A percentile compares a stretch with the other conserved stretches of the same genome.
phyloP scores from a whole-genome alignment of 371 early-diverging fungal genomes.

The Rhizopus microsporus region DNA sequence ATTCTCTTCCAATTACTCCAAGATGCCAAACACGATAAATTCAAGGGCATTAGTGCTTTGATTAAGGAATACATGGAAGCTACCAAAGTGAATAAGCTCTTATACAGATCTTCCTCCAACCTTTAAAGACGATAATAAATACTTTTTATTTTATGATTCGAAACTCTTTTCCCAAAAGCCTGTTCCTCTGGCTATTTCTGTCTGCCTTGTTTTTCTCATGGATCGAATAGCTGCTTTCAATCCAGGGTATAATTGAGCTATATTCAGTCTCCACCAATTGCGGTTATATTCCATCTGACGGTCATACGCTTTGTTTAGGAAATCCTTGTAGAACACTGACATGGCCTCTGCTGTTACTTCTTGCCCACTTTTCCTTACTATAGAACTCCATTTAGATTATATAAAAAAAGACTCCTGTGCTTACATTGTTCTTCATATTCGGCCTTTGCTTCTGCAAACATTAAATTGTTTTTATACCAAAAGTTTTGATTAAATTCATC shows the following conservation, averaged over 20 bases:
- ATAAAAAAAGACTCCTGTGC: neutral
- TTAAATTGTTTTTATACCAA: constrained; percentile 74
- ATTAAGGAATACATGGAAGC: constrained; percentile 80
- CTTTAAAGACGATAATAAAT: constrained; percentile 20
- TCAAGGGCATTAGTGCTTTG: constrained; percentile 75
- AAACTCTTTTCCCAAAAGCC: constrained; percentile 56
- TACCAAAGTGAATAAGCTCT: constrained; percentile 64
- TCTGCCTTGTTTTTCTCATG: constrained; percentile 15
- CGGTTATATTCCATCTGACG: constrained; percentile 79
- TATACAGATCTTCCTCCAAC: constrained; percentile 43
- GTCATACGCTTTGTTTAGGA: constrained; percentile 68
- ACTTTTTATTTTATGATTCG: constrained; percentile 34
- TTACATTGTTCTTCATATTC: constrained; percentile 69
- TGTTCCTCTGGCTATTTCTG: constrained; percentile 21
- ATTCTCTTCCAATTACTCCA: constrained; percentile 88
- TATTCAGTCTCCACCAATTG: constrained; percentile 74
- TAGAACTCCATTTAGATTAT: neutral
- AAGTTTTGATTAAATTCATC: constrained; percentile 69
- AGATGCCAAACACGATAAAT: constrained; percentile 78
- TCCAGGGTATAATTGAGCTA: constrained; percentile 69
- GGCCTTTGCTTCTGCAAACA: constrained; percentile 66
- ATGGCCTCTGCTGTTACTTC: constrained; percentile 70
- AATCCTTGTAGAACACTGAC: constrained; percentile 78
- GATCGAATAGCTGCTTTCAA: constrained; percentile 57
- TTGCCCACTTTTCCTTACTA: constrained; percentile 42